Evolutionary conservation across 2,329 filamentous ascomycete genomes (phyloP).

Genomic region (Alternaria postmessia): DNA sequence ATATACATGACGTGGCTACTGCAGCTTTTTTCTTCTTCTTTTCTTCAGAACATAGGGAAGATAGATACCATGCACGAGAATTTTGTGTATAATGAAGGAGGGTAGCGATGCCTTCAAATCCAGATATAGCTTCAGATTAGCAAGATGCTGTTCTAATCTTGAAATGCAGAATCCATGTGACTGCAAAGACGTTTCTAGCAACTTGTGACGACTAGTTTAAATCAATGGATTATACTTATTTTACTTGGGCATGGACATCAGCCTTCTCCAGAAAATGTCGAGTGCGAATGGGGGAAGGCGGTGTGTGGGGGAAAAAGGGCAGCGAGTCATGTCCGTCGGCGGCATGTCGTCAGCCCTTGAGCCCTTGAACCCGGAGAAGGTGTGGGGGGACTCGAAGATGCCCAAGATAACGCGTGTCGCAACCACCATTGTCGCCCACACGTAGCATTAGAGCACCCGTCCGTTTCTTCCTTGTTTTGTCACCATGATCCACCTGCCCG

Average conservation of each 20-base stretch:
- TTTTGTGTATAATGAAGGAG: background rate
- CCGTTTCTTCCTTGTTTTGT: background rate
- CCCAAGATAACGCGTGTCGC: constrained; percentile 22
- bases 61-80: background rate
- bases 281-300: constrained; percentile 5
- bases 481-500: constrained; percentile 40
- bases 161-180: background rate
- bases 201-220: background rate
- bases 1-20: background rate
- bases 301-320: constrained; percentile 3
- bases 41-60: background rate
- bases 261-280: background rate
- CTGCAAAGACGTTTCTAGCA: background rate
- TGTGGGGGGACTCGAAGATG: background rate
- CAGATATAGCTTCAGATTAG: background rate
- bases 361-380: constrained; percentile 14
- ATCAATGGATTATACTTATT: too few species aligned
- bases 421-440: constrained; percentile 12
- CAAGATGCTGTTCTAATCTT: background rate
- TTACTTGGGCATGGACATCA: background rate
- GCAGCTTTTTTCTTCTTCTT: background rate
- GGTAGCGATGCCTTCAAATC: background rate
- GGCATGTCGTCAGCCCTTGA: constrained; percentile 30
- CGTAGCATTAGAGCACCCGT: background rate
- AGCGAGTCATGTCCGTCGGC: constrained; percentile 20